Evolutionary conservation across 805 yeast genomes (phyloP).

Genomic region (Wickerhamomyces bisporus): DNA sequence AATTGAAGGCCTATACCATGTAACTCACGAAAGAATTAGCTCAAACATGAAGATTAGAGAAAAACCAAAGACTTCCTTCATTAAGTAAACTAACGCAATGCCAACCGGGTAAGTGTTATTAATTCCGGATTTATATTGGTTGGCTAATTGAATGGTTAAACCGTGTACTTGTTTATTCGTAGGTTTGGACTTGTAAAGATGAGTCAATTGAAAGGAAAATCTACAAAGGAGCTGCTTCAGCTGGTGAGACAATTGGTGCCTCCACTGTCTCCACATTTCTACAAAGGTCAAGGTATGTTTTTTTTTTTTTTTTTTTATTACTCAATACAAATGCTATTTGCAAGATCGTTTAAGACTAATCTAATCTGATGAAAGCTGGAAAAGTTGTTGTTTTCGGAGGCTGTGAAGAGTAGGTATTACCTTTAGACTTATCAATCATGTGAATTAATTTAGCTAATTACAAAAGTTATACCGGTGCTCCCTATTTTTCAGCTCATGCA

Average conservation of each 20-base stretch:
- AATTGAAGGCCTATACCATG: too few relatives aligned
- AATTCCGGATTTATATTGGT: conserved; percentile 7
- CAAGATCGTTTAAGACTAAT: too few relatives aligned
- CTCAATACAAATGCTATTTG: too few relatives aligned
- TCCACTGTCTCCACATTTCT: conserved; percentile 63
- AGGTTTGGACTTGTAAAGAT: too few relatives aligned
- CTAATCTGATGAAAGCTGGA: conserved; percentile 48
- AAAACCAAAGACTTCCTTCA: too few relatives aligned
- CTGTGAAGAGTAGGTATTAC: conserved; percentile 58
- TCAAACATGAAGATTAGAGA: too few relatives aligned
- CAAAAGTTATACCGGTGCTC: conserved; percentile 83
- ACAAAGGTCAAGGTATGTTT: conserved; percentile 74
- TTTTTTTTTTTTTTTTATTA: not conserved
- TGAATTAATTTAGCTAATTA: conserved; percentile 7
- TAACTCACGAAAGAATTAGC: too few relatives aligned
- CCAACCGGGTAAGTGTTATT: too few relatives aligned
- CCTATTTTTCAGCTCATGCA: conserved; percentile 83
- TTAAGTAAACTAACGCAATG: too few relatives aligned
- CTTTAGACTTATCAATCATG: not conserved
- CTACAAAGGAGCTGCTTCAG: conserved; percentile 36
- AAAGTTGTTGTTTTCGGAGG: conserved; percentile 88
- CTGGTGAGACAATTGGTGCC: conserved; percentile 60
- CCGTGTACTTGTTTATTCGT: too few relatives aligned
- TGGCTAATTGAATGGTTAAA: conserved; percentile 21
- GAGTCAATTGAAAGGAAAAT: conserved; percentile 5